Conservation (phyloP, 176 grass and related monocot genomes). For the Metroxylon sagu region DNA sequence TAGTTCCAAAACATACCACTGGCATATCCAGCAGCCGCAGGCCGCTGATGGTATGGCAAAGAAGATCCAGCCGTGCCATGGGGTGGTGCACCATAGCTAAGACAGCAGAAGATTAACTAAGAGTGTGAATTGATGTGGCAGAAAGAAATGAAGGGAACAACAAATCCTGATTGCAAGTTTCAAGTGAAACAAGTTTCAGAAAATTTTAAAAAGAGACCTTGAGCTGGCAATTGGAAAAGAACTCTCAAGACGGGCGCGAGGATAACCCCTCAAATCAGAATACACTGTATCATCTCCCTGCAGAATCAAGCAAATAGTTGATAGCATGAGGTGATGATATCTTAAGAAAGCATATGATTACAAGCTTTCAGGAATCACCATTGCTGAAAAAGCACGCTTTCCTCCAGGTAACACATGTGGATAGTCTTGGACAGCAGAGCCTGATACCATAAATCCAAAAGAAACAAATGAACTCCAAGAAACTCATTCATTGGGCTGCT, state of each 20-base stretch:
- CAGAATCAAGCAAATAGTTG: slow-evolving; percentile 4
- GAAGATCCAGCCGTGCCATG: slow-evolving; percentile 2
- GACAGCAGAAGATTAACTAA: neutral
- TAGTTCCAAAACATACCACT: slow-evolving; percentile 6
- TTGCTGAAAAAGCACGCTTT: slow-evolving; percentile 21
- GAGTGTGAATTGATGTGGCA: too few relatives aligned
- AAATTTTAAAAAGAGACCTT: slow-evolving; percentile 18
- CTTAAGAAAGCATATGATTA: neutral
- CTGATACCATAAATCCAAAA: slow-evolving; percentile 4
- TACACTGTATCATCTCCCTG: slow-evolving; percentile 36
- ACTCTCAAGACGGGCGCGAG: slow-evolving; percentile 21
- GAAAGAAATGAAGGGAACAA: too few relatives aligned
- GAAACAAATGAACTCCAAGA: slow-evolving; percentile 6
- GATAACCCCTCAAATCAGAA: slow-evolving; percentile 21
- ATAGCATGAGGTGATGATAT: neutral
- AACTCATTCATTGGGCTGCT: neutral
- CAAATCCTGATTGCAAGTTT: too few relatives aligned
- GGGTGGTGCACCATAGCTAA: slow-evolving; percentile 12
- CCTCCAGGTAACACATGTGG: slow-evolving; percentile 4
- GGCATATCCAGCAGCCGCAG: neutral
- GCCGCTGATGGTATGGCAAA: slow-evolving; percentile 19
- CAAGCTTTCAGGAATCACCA: slow-evolving; percentile 7
- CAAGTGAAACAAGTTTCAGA: neutral
- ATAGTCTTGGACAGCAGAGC: slow-evolving; percentile 19
- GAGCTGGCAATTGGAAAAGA: slow-evolving; percentile 22